A percentile compares a stretch with the other conserved stretches of the same genome.
phyloP scores from a whole-genome alignment of 148 eudicot genomes.

The Rhododendron williamsianum region DNA sequence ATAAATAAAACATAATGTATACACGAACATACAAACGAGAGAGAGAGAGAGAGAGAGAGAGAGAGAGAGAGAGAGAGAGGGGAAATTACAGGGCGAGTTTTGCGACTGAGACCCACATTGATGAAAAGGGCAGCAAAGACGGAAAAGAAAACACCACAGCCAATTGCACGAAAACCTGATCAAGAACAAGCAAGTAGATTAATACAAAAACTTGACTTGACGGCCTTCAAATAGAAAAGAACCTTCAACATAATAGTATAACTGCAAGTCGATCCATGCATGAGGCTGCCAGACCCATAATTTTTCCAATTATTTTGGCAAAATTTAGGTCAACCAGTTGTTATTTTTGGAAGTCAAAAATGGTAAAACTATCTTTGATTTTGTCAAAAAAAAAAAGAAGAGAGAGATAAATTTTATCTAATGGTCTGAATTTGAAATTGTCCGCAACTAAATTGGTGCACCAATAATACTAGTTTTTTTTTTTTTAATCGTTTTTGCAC shows the following conservation, averaged over 20 bases:
- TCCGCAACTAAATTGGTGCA: too few species aligned
- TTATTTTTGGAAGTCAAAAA: too few species aligned
- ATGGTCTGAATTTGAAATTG: background rate
- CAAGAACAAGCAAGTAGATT: background rate
- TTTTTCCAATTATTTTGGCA: background rate
- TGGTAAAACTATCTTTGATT: too few species aligned
- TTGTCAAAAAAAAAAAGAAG: background rate
- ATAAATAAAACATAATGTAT: too few species aligned
- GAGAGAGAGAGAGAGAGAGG: background rate
- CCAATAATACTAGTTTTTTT: too few species aligned
- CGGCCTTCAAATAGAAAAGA: too few species aligned
- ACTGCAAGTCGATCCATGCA: background rate
- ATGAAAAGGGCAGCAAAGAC: slow-evolving; percentile 35
- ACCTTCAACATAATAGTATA: background rate
- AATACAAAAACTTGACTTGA: background rate
- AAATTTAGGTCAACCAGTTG: background rate
- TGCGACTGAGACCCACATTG: slow-evolving; percentile 47
- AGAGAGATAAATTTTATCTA: too few species aligned
- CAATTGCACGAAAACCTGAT: slow-evolving; percentile 67
- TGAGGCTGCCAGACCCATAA: background rate
- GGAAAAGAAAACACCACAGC: slow-evolving; percentile 45
- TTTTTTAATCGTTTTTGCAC: too few species aligned
- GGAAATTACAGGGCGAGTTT: slow-evolving; percentile 30
- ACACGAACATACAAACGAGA: too few species aligned
- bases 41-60: background rate